Evolutionary conservation across 257 asterid species (phyloP), one percentile per base, ranked within the genome.

Genomic region (Forsythia viridissima): DNA sequence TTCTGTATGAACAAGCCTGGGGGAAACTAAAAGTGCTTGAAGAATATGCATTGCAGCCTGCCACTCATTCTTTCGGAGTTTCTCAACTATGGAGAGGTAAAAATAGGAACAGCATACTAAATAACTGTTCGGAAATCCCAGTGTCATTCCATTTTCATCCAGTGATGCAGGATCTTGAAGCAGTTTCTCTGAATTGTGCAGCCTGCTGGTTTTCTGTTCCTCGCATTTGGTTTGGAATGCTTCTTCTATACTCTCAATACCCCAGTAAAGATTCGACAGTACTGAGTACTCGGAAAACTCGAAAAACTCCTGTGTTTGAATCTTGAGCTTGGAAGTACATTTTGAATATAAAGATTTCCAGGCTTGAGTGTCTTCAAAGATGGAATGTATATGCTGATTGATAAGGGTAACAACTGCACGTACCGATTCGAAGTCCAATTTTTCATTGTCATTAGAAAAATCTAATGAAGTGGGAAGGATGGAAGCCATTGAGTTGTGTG

Each of bases 131-230:
- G 88, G 79, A 42, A 93, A 83, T 51, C 96, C 94, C 73, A 92
- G 80, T 15, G 97, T 94, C 4, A 34, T 73, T 11, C 97, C 95
- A 5, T 82, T 86, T 70, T 84, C 91, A 12, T 93, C 92, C 61
- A 94, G 71, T 4, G 97, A 89, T 0, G 97, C 97, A 2, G 99
- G 99, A 8, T 91, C 81, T 79, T 94, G 99, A 73, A 94, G 98
- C 97, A 91, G 86, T 61, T 77, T 88, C 85, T 94, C 99, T 2
- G 96, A 87, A 61, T 78, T 79, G 46, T 86, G 87, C 30, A 93
- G 89, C 85, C 34, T 82, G 15, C 40, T 39, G 34, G 80, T 40
- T 75, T 79, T 86, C 5, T 86, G 90, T 0, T 88, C 88, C 0
- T 1, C 38, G 51, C 65, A 71, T 71, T 79, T 71, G 2, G 91